phyloP scores from a whole-genome alignment of 2,329 filamentous ascomycete species.

The Mariannaea elegans region DNA sequence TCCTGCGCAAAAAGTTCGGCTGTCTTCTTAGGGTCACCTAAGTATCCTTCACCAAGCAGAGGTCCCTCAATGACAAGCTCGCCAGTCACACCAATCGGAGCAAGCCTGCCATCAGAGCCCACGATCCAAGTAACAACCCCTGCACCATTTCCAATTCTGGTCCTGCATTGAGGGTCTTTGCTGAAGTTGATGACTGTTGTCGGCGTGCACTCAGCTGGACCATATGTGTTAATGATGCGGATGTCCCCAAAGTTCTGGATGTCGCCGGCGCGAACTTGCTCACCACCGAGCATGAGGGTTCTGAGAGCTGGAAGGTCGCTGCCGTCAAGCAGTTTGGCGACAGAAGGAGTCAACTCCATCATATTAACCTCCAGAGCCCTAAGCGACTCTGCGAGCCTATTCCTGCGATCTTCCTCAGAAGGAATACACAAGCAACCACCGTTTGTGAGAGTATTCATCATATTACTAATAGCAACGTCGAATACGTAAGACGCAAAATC shows the following conservation, averaged over 20 bases:
- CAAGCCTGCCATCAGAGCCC: conserved; percentile 27
- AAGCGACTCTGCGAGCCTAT: neutral
- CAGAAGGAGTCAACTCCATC: neutral
- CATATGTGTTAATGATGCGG: conserved; percentile 15
- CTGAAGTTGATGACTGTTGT: neutral
- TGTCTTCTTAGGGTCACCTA: conserved; percentile 47
- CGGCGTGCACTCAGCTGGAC: conserved; percentile 18
- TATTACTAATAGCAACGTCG: neutral
- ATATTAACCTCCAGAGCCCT: neutral
- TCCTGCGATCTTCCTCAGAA: neutral
- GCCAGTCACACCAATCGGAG: conserved; percentile 37
- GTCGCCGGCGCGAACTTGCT: neutral
- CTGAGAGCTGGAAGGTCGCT: neutral
- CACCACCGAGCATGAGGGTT: neutral
- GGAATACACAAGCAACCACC: conserved; percentile 20
- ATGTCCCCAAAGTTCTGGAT: neutral
- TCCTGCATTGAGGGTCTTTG: conserved; percentile 1
- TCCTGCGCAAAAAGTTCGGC: neutral
- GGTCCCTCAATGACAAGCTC: conserved; percentile 46
- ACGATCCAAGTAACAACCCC: conserved; percentile 25
- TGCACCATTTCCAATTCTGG: neutral
- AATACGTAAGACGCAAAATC: conserved; percentile 20
- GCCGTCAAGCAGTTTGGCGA: neutral
- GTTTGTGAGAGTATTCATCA: neutral
- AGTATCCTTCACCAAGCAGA: conserved; percentile 57